Percentiles rank a stretch among this genome's conserved stretches.
Evolutionary conservation across 1,284 basidiomycete species (phyloP).

Genomic region (Puccinia sorghi): DNA sequence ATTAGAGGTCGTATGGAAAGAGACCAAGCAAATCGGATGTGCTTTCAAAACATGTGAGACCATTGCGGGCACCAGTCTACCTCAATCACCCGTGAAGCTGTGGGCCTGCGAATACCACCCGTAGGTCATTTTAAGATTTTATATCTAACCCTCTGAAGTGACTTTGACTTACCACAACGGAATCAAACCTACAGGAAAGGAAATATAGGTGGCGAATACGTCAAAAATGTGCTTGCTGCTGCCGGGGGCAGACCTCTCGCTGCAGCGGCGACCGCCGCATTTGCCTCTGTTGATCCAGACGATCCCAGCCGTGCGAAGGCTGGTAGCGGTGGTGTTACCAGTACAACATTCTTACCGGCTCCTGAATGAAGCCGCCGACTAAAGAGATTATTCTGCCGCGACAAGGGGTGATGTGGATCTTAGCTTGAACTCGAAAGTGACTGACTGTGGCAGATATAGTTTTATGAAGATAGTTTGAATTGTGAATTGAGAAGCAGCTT

Average conservation of each 20-base stretch:
- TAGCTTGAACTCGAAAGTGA: neutral
- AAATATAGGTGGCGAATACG: constrained; percentile 41
- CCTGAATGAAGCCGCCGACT: neutral
- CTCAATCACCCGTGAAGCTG: constrained; percentile 46
- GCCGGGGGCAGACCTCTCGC: constrained; percentile 24
- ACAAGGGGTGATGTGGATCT: too few relatives aligned
- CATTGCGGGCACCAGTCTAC: constrained; percentile 30
- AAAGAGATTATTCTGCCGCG: neutral
- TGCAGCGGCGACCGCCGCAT: constrained; percentile 3
- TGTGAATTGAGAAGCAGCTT: neutral
- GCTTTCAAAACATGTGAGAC: constrained; percentile 30
- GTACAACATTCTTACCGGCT: constrained; percentile 15
- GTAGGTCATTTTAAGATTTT: constrained; percentile 12
- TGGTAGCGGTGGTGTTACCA: neutral
- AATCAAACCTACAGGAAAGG: constrained; percentile 15
- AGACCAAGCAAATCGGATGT: constrained; percentile 27
- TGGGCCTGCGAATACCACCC: constrained; percentile 49
- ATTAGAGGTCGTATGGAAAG: constrained; percentile 49
- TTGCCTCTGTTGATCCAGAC: constrained; percentile 30
- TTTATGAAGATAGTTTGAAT: constrained; percentile 7
- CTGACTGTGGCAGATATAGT: constrained; percentile 13
- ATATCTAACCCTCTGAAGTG: neutral
- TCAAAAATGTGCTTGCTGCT: constrained; percentile 34
- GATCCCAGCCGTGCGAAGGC: constrained; percentile 17
- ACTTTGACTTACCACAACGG: neutral